Base-by-base conservation (phyloP, 768 basidiomycete species). In the Termitomyces sp. region DNA sequence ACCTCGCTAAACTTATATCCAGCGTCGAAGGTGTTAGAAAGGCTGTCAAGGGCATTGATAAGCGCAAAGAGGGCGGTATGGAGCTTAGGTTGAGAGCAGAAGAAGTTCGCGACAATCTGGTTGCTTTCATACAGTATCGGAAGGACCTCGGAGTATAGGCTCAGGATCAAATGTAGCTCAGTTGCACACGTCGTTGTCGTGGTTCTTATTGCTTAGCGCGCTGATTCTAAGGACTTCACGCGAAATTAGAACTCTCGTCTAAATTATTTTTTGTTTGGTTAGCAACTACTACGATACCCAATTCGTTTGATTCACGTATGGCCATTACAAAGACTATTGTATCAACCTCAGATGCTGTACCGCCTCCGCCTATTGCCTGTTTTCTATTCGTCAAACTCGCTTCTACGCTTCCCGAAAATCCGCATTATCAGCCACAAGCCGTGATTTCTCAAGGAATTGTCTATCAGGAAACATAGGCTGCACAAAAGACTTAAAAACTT, bases 51-150 rank as follows among this genome's bases (percentile, higher is more conserved):
- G 76, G 78, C 0, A 87, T 92, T 44, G 88, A 92, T 65, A 77
- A 81, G 61, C 80, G 84, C 66, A 87, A 83, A 66, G 81, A 85
- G 58, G 84, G 84, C 1, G 87, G 87, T 30, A 77, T 76, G 54
- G 89, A 89, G 59, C 70, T 93, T 55, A 78, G 81, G 61, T 62
- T 82, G 64, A 78, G 87, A 64, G 91, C 87, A 20, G 91, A 92
- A 62, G 88, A 90, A 66, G 81, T 91, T 30, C 75, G 84, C 58
- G 88, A 89, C 59, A 93, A 93, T 68, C 69, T 93, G 61, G 73
- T 83, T 16, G 91, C 83, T 16, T 94, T 93, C 64, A 79, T 92
- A 55, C 73, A 85, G 67, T 94, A 94, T 70, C 76, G 91, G 58
- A 80, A 75, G 61, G 78, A 77, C 30, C 73, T 93, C 55, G 68